These are phyloP conservation scores for Tricholoma sp. DNA, from an alignment of 768 basidiomycete species.

Conservation along the genomic window DNA sequence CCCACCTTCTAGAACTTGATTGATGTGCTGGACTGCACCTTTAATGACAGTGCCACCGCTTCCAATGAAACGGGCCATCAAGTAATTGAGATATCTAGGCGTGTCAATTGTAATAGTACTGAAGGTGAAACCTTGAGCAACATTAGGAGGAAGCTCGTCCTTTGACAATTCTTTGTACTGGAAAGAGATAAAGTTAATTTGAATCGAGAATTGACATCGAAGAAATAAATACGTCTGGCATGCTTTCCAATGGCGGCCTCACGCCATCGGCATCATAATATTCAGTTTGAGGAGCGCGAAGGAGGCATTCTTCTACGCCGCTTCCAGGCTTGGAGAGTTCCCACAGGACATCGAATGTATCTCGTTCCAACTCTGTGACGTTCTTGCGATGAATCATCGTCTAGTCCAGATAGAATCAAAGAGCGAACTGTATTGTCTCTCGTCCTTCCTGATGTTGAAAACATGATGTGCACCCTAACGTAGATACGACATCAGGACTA, in stretches of 20 bases:
- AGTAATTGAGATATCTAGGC: conserved; percentile 66
- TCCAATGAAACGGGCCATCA: conserved; percentile 57
- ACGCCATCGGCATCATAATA: conserved; percentile 41
- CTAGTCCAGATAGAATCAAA: neutral
- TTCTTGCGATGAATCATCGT: neutral
- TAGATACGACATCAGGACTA: neutral
- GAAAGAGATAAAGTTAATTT: neutral
- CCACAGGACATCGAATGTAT: conserved; percentile 77
- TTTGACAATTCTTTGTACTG: conserved; percentile 34
- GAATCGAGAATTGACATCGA: neutral
- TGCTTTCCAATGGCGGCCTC: conserved; percentile 39
- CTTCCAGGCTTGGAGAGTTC: conserved; percentile 56
- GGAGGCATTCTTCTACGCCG: conserved; percentile 55
- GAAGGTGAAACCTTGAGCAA: conserved; percentile 50
- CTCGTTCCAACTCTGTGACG: conserved; percentile 60
- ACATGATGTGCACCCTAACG: conserved; percentile 78
- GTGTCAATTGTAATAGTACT: conserved; percentile 68
- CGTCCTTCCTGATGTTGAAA: conserved; percentile 46
- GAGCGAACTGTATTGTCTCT: conserved; percentile 47
- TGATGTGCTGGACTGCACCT: conserved; percentile 60
- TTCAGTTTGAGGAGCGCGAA: conserved; percentile 59
- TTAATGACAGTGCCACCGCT: conserved; percentile 61
- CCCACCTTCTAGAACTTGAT: conserved; percentile 65
- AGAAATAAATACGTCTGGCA: conserved; percentile 44
- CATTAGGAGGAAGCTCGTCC: conserved; percentile 28